Conservation (phyloP, 345 rosid species). For the Gossypium stocksii region DNA sequence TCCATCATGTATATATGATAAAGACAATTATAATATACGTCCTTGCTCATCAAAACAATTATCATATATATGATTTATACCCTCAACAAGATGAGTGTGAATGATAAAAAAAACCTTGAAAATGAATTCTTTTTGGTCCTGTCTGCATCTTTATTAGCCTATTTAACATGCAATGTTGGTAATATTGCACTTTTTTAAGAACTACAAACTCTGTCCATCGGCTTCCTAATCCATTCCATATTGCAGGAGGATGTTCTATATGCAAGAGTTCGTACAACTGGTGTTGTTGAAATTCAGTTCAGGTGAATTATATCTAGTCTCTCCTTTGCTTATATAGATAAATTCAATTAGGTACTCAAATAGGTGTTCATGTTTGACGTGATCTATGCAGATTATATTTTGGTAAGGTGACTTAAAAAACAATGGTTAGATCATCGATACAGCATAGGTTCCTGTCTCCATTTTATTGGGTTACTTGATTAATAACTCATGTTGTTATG, state of each 20-base stretch:
- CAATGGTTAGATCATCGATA: neutral
- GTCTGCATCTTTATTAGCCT: neutral
- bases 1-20: neutral
- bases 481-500: neutral
- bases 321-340: neutral
- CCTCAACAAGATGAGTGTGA: neutral
- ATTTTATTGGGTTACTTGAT: neutral
- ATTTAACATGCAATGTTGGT: neutral
- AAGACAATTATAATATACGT: no score
- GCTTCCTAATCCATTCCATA: conserved; percentile 14
- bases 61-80: neutral
- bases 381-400: neutral
- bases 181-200: neutral
- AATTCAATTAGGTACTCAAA: neutral
- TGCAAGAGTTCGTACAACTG: conserved; percentile 97
- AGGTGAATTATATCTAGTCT: conserved; percentile 45
- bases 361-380: neutral
- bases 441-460: neutral
- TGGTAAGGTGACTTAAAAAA: conserved; percentile 5
- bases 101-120: neutral
- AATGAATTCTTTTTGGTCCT: neutral
- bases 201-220: neutral
- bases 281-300: conserved; percentile 98
- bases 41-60: neutral
- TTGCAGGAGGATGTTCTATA: conserved; percentile 89